These are phyloP conservation scores for Ministeria vibrans DNA, from an alignment of 78 protist species.

Conservation along the genomic window DNA sequence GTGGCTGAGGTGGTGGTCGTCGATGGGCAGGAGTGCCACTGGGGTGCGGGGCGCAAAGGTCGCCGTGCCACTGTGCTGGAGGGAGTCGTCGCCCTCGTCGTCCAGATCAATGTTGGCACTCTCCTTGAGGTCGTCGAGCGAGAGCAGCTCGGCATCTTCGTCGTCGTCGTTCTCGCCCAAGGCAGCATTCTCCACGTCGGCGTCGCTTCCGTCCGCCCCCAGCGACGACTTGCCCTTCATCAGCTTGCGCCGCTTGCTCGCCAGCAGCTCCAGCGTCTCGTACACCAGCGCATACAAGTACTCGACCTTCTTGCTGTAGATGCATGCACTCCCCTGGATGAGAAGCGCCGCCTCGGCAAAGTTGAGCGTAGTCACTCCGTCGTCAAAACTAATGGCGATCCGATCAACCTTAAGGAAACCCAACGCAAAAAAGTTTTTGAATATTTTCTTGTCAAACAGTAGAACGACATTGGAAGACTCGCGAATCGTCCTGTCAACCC, in stretches of 20 bases:
- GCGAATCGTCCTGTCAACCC: neutral
- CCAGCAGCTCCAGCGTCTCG: slow-evolving; percentile 57
- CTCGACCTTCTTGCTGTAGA: slow-evolving; percentile 85
- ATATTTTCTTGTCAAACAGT: neutral
- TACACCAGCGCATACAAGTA: slow-evolving; percentile 57
- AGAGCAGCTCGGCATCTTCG: neutral
- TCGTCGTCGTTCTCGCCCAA: neutral
- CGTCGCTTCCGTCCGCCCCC: neutral
- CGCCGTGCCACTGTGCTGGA: neutral
- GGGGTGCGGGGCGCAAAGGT: neutral
- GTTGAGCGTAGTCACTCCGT: slow-evolving; percentile 31
- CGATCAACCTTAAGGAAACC: slow-evolving; percentile 6
- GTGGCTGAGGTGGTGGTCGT: no score
- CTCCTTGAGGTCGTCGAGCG: slow-evolving; percentile 15
- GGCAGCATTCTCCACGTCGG: neutral
- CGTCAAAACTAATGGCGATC: slow-evolving; percentile 53
- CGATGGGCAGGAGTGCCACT: neutral
- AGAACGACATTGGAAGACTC: neutral
- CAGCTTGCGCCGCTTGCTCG: slow-evolving; percentile 21
- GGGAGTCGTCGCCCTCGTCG: neutral
- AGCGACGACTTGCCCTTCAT: neutral
- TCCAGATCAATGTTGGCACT: neutral
- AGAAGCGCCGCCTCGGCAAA: slow-evolving; percentile 90
- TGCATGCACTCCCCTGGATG: slow-evolving; percentile 83
- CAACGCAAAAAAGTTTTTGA: neutral